Conservation (phyloP, 768 basidiomycete genomes). For the Mycena vulgaris region DNA sequence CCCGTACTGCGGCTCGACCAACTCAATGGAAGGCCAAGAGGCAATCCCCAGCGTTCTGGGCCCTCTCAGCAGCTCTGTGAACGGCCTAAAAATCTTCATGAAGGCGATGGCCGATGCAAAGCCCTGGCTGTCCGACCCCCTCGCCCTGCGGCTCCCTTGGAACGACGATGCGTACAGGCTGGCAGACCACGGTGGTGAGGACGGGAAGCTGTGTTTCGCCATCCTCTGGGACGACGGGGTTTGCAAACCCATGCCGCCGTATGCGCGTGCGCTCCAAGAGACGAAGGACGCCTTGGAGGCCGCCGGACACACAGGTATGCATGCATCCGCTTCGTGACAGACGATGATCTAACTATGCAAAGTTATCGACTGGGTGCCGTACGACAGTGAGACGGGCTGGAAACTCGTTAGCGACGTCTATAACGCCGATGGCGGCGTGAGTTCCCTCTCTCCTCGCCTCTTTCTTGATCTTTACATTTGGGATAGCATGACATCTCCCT, state of each 20-base stretch:
- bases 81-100: slow-evolving; percentile 74
- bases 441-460: not conserved
- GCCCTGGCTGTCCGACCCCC: not conserved
- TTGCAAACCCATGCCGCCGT: not conserved
- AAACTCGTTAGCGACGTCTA: slow-evolving; percentile 54
- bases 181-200: not conserved
- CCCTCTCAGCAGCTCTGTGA: slow-evolving; percentile 72
- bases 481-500: not conserved
- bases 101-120: slow-evolving; percentile 67
- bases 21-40: slow-evolving; percentile 72
- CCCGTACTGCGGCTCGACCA: slow-evolving; percentile 70
- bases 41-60: slow-evolving; percentile 80
- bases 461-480: not conserved
- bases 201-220: not conserved
- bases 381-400: slow-evolving; percentile 51
- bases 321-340: not conserved
- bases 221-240: not conserved
- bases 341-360: not conserved
- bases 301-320: not conserved
- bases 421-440: slow-evolving; percentile 45
- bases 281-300: not conserved
- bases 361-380: slow-evolving; percentile 81
- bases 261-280: not conserved
- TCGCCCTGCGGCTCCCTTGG: not conserved
- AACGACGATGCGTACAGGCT: not conserved